Percentiles rank a stretch among this genome's conserved stretches.
phyloP scores from a whole-genome alignment of 208 protist genomes.

The Hexamita inflata region DNA sequence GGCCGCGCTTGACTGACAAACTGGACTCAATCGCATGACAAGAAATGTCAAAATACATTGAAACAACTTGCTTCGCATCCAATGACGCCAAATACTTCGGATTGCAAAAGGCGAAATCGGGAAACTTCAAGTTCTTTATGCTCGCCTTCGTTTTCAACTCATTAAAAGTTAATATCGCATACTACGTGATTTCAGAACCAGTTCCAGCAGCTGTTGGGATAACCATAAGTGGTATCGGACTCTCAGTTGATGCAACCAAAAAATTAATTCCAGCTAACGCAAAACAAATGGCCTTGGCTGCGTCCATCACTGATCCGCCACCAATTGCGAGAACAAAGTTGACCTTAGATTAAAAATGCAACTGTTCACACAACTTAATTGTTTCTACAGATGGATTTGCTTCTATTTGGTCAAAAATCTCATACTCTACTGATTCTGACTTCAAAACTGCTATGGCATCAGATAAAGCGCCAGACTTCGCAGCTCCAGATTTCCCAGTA shows the following conservation, averaged over 20 bases:
- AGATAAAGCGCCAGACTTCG: no score
- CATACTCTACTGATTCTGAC: no score
- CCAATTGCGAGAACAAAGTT: conserved; percentile 6
- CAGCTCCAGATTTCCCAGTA: no score
- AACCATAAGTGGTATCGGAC: no score
- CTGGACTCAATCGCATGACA: conserved; percentile 19
- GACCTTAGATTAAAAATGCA: not conserved
- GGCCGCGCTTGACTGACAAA: not conserved
- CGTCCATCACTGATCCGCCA: conserved; percentile 13
- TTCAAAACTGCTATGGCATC: no score
- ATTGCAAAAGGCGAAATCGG: not conserved
- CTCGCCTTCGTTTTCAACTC: not conserved
- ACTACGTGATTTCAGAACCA: conserved; percentile 18
- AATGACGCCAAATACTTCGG: not conserved
- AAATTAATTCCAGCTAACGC: not conserved
- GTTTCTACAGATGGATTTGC: no score
- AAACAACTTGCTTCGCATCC: not conserved
- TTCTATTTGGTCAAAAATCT: no score
- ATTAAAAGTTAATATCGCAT: conserved; percentile 13
- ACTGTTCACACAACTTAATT: no score
- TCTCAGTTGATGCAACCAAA: no score
- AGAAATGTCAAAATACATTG: not conserved
- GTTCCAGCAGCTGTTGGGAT: conserved; percentile 1
- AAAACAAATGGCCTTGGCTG: conserved; percentile 9
- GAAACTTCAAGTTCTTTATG: not conserved